These are phyloP conservation scores for Raphidocelis subcapitata DNA, from an alignment of 139 green algal genomes.

Conservation along the genomic window DNA sequence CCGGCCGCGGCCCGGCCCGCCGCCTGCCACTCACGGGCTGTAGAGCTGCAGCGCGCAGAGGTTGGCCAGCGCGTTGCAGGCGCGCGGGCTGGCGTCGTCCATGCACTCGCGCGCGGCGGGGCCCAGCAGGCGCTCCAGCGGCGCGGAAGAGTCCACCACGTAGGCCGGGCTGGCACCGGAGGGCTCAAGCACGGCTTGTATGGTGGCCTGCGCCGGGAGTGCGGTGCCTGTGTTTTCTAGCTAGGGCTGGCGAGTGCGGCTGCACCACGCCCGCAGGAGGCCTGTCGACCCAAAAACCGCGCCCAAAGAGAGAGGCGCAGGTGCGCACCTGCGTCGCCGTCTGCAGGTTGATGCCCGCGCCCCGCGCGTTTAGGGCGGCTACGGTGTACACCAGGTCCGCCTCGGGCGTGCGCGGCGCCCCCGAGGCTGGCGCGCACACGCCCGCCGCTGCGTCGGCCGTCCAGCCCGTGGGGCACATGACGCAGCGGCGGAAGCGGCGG, in stretches of 20 bases:
- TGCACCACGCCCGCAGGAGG: background rate
- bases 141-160: slow-evolving; percentile 30
- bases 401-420: slow-evolving; percentile 1
- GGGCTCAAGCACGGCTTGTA: slow-evolving; percentile 21
- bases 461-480: slow-evolving; percentile 33
- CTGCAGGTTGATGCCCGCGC: slow-evolving; percentile 2
- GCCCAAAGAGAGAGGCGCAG: background rate
- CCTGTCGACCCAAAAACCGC: background rate
- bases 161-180: slow-evolving; percentile 3
- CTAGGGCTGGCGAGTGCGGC: background rate
- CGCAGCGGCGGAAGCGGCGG: slow-evolving; percentile 20
- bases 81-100: slow-evolving; percentile 21
- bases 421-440: slow-evolving; percentile 12
- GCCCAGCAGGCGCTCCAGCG: slow-evolving; percentile 33
- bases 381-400: slow-evolving; percentile 24
- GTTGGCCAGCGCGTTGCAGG: slow-evolving; percentile 62
- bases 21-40: slow-evolving; percentile 19
- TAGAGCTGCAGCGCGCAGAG: slow-evolving; percentile 59
- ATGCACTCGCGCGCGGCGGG: slow-evolving; percentile 38
- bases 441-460: slow-evolving; percentile 16
- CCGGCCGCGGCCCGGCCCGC: background rate
- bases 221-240: too few species aligned
- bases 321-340: slow-evolving; percentile 37
- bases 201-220: slow-evolving; percentile 13
- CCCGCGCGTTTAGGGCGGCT: slow-evolving; percentile 6